Conservation (phyloP, 75 land plant genomes). For the Pinus tabuliformis region DNA sequence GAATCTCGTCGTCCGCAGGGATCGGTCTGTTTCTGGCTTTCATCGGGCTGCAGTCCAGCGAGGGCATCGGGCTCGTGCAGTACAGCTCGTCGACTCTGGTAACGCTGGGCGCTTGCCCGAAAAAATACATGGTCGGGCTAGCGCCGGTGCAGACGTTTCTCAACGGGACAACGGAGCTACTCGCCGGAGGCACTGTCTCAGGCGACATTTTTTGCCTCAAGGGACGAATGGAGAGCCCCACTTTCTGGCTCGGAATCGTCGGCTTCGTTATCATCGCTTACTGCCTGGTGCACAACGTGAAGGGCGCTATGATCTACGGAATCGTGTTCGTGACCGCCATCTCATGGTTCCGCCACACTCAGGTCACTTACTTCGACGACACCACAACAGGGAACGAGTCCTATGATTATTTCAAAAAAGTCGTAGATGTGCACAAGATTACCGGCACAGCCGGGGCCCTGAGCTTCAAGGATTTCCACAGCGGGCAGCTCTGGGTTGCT, state of each 20-base stretch:
- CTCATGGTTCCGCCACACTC: conserved; percentile 27
- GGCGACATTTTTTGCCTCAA: conserved; percentile 18
- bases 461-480: conserved; percentile 10
- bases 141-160: conserved; percentile 50
- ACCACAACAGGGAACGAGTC: conserved; percentile 7
- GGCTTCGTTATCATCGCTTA: conserved; percentile 33
- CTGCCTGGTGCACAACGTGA: conserved; percentile 9
- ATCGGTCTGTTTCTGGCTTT: conserved; percentile 87
- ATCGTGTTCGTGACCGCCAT: conserved; percentile 21
- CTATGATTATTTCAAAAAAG: conserved; percentile 21
- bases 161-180: conserved; percentile 33
- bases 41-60: conserved; percentile 70
- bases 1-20: conserved; percentile 64
- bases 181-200: conserved; percentile 42
- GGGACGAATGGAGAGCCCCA: conserved; percentile 27
- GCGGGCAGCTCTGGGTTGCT: conserved; percentile 21
- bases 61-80: conserved; percentile 62
- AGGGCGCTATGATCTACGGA: conserved; percentile 34
- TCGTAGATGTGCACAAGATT: conserved; percentile 23
- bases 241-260: conserved; percentile 29
- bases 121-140: conserved; percentile 10
- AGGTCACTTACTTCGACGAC: conserved; percentile 24
- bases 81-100: conserved; percentile 50
- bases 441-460: conserved; percentile 31
- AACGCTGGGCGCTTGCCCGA: conserved; percentile 37